Percentiles rank a stretch among this genome's conserved stretches.
These are phyloP conservation scores for Ophiostoma perfectum DNA, from an alignment of 2,329 filamentous ascomycete genomes.

Conservation along the genomic window DNA sequence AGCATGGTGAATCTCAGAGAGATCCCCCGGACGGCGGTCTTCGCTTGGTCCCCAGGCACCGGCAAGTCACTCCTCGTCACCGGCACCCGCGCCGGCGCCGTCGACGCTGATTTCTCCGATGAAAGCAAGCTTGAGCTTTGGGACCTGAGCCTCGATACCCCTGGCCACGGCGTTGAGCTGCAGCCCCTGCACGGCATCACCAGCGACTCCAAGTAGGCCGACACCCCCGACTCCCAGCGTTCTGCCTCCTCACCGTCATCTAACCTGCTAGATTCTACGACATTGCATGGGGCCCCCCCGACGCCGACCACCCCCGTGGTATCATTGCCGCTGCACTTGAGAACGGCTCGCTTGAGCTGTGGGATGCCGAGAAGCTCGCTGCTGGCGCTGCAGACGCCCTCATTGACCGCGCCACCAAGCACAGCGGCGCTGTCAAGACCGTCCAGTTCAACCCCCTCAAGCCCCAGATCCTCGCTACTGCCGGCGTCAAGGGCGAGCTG, in stretches of 20 bases:
- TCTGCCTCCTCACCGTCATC: not conserved
- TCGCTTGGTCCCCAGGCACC: conserved; percentile 87
- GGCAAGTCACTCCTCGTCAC: conserved; percentile 80
- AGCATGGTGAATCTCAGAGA: conserved; percentile 95
- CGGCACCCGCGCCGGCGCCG: conserved; percentile 88
- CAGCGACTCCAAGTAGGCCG: conserved; percentile 74
- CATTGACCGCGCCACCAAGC: conserved; percentile 81
- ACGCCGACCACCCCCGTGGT: conserved; percentile 71
- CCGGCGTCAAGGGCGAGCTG: conserved; percentile 89
- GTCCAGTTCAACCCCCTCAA: conserved; percentile 94
- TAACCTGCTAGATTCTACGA: conserved; percentile 73
- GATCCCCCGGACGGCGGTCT: conserved; percentile 92
- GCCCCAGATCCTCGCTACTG: conserved; percentile 85
- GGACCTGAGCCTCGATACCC: conserved; percentile 80
- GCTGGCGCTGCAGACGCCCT: conserved; percentile 62
- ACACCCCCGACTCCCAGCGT: conserved; percentile 23
- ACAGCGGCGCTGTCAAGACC: conserved; percentile 86
- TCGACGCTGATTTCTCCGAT: conserved; percentile 95
- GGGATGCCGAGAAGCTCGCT: conserved; percentile 73
- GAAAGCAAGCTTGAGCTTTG: conserved; percentile 95
- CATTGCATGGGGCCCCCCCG: conserved; percentile 85
- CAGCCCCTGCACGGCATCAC: conserved; percentile 77
- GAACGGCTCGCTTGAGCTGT: conserved; percentile 87
- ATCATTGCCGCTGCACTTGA: conserved; percentile 94
- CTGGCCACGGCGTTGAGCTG: conserved; percentile 72